Conservation (phyloP, 768 basidiomycete species). For the Termitomyces sp. region DNA sequence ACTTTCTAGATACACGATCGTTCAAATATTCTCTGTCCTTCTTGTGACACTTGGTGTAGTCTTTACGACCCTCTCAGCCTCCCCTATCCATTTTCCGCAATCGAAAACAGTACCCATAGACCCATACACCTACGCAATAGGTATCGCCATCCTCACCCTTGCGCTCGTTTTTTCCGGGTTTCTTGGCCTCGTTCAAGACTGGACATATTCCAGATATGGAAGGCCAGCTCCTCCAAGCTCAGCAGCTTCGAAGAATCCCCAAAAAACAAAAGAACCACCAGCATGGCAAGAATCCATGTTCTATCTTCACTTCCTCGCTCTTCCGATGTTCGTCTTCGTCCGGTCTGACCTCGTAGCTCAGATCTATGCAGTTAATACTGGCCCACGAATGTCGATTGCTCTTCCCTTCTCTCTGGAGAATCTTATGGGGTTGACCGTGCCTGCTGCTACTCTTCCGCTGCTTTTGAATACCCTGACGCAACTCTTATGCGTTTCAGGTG, state of each 20-base stretch:
- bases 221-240: slow-evolving; percentile 18
- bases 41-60: slow-evolving; percentile 78
- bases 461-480: slow-evolving; percentile 79
- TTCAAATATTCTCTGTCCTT: slow-evolving; percentile 73
- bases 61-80: slow-evolving; percentile 78
- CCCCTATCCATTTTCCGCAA: slow-evolving; percentile 25
- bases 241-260: neutral
- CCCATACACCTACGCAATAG: slow-evolving; percentile 53
- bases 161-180: slow-evolving; percentile 80
- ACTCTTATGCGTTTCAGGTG: slow-evolving; percentile 81
- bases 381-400: slow-evolving; percentile 27
- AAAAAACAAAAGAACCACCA: slow-evolving; percentile 1
- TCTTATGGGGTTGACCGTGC: slow-evolving; percentile 31
- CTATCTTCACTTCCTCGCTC: slow-evolving; percentile 78
- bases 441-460: slow-evolving; percentile 60
- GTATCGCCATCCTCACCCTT: slow-evolving; percentile 68
- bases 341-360: slow-evolving; percentile 49
- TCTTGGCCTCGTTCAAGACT: slow-evolving; percentile 83
- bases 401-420: neutral
- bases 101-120: slow-evolving; percentile 16
- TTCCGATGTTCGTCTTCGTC: slow-evolving; percentile 73
- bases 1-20: slow-evolving; percentile 49
- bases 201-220: slow-evolving; percentile 55
- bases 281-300: slow-evolving; percentile 92
- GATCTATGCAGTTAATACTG: slow-evolving; percentile 35